A percentile compares a stretch with the other conserved stretches of the same genome.
These are phyloP conservation scores for Posidonia australis DNA, from an alignment of 106 monocot genomes.

Conservation along the genomic window DNA sequence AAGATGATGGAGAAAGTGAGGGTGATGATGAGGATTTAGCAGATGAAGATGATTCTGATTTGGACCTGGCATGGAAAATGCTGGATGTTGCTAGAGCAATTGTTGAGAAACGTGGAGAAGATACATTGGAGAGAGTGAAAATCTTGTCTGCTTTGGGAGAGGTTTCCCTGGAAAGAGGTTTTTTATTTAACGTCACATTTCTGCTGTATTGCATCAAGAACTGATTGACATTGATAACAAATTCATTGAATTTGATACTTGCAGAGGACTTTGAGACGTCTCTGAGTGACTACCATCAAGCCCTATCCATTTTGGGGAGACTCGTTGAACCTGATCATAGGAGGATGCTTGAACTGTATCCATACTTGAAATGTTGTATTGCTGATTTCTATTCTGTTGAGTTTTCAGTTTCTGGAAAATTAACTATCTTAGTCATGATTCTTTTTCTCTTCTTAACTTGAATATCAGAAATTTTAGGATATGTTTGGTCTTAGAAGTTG, in stretches of 20 bases:
- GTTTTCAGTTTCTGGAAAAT: not conserved
- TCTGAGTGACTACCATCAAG: slow-evolving; percentile 61
- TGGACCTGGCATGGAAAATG: slow-evolving; percentile 95
- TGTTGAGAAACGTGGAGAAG: slow-evolving; percentile 50
- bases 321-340: slow-evolving; percentile 69
- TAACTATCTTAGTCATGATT: not conserved
- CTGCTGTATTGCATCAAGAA: not conserved
- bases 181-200: not conserved
- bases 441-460: slow-evolving; percentile 6
- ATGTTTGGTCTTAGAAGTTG: slow-evolving; percentile 69
- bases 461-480: slow-evolving; percentile 70
- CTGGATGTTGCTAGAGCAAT: slow-evolving; percentile 94
- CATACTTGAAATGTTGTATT: slow-evolving; percentile 12
- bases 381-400: not conserved
- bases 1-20: slow-evolving; percentile 37
- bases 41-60: slow-evolving; percentile 82
- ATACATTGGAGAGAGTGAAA: slow-evolving; percentile 76
- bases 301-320: slow-evolving; percentile 49
- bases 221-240: not conserved
- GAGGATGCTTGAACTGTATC: slow-evolving; percentile 89
- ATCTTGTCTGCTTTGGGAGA: slow-evolving; percentile 73
- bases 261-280: slow-evolving; percentile 95
- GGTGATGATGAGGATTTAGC: slow-evolving; percentile 45
- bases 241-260: not conserved
- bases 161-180: slow-evolving; percentile 89